phyloP scores from a whole-genome alignment of 208 protist genomes.

The Phytomonas sp. region DNA sequence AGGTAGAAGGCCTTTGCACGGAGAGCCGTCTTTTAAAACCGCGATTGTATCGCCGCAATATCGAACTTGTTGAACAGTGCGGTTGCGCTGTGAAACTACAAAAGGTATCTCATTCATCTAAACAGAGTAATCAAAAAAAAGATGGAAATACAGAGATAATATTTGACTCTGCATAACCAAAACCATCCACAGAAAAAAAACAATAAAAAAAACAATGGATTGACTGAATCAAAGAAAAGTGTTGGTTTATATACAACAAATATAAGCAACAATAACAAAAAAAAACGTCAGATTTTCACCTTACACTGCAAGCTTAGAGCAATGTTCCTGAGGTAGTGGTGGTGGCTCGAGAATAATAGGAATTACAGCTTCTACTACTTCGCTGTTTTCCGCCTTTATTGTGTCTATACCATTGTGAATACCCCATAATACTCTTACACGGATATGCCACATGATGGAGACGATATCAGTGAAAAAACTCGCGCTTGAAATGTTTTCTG shows the following conservation, averaged over 20 bases:
- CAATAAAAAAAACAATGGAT: slow-evolving; percentile 1
- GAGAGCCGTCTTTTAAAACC: background rate
- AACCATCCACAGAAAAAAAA: background rate
- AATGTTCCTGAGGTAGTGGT: background rate
- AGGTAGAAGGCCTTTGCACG: background rate
- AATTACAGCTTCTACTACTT: background rate
- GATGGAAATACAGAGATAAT: background rate
- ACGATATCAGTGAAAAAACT: slow-evolving; percentile 7
- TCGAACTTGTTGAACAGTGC: background rate
- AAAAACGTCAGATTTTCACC: background rate
- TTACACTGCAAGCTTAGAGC: background rate
- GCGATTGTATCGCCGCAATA: background rate
- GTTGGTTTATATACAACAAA: background rate
- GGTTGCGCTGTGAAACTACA: background rate
- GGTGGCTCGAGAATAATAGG: background rate
- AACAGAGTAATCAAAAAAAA: background rate
- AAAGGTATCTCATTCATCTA: background rate
- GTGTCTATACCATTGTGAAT: background rate
- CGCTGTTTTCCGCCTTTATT: background rate
- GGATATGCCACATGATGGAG: slow-evolving; percentile 25
- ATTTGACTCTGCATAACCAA: background rate
- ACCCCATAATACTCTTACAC: slow-evolving; percentile 15
- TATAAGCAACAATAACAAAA: background rate
- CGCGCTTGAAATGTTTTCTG: background rate
- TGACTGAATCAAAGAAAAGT: background rate